Percentiles rank a stretch among this genome's conserved stretches.
phyloP scores from a whole-genome alignment of 768 basidiomycete species.

The Asterophora parasitica region DNA sequence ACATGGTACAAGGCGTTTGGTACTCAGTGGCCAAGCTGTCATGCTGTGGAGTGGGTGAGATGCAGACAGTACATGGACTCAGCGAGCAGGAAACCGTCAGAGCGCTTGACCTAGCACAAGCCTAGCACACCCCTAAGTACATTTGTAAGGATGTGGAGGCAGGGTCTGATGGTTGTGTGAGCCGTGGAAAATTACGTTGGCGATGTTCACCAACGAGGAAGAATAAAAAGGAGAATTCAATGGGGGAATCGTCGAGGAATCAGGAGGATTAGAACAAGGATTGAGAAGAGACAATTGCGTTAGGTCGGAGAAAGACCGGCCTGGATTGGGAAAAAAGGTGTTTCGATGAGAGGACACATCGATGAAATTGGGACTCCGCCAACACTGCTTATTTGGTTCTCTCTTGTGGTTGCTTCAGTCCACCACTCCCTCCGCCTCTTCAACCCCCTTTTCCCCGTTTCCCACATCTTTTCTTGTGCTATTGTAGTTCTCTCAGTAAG shows the following conservation, averaged over 20 bases:
- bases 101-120: neutral
- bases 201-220: neutral
- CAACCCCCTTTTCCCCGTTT: conserved; percentile 13
- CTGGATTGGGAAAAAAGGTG: neutral
- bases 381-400: conserved; percentile 42
- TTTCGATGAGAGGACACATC: conserved; percentile 17
- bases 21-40: too few relatives aligned
- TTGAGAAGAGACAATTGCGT: neutral
- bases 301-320: neutral
- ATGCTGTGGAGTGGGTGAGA: neutral
- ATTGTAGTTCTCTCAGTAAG: conserved; percentile 20
- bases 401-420: conserved; percentile 26
- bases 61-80: neutral
- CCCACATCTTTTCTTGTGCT: conserved; percentile 4
- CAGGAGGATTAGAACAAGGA: neutral
- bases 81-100: neutral
- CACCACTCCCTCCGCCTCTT: conserved; percentile 25
- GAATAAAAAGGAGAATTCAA: neutral
- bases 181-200: neutral
- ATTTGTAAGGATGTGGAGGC: too few relatives aligned
- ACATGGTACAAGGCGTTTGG: neutral
- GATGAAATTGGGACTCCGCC: conserved; percentile 45
- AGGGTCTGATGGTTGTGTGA: conserved; percentile 2
- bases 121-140: neutral
- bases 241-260: neutral